Evolutionary conservation across 257 asterid genomes (phyloP).

Genomic region (Solanum etuberosum): DNA sequence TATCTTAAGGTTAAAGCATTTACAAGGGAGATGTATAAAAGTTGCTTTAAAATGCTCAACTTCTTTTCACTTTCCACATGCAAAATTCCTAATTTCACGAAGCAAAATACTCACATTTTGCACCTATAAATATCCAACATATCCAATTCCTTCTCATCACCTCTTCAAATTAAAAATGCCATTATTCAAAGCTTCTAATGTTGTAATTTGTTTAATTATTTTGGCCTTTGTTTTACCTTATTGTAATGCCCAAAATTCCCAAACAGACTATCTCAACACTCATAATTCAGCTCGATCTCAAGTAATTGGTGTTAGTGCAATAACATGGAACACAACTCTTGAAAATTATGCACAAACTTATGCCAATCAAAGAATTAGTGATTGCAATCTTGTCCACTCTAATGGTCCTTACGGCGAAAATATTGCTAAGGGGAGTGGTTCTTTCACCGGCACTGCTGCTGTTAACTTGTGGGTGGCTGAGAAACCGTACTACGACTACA

Average conservation of each 20-base stretch:
- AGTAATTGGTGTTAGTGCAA: conserved; percentile 13
- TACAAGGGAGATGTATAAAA: background rate
- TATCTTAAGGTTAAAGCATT: background rate
- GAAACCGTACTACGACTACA: background rate
- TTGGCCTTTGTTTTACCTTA: background rate
- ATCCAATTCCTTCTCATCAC: background rate
- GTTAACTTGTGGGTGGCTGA: conserved; percentile 16
- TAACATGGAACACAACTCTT: conserved; percentile 5
- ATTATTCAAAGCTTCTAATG: background rate
- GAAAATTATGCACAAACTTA: conserved; percentile 4
- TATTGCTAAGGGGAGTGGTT: conserved; percentile 2
- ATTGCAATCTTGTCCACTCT: conserved; percentile 16
- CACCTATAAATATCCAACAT: background rate
- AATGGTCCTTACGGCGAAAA: conserved; percentile 23
- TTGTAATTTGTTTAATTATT: background rate
- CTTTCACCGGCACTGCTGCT: conserved; percentile 1
- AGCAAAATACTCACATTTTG: background rate
- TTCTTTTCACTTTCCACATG: background rate
- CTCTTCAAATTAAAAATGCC: conserved; percentile 6
- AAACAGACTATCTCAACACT: background rate
- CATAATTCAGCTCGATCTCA: conserved; percentile 8
- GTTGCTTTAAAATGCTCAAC: background rate
- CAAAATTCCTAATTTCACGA: background rate
- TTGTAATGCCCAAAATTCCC: conserved; percentile 11
- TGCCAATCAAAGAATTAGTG: conserved; percentile 3